A percentile compares a stretch with the other conserved stretches of the same genome.
Evolutionary conservation across 2,329 filamentous ascomycete genomes (phyloP).

Genomic region (Aureobasidium sp.): DNA sequence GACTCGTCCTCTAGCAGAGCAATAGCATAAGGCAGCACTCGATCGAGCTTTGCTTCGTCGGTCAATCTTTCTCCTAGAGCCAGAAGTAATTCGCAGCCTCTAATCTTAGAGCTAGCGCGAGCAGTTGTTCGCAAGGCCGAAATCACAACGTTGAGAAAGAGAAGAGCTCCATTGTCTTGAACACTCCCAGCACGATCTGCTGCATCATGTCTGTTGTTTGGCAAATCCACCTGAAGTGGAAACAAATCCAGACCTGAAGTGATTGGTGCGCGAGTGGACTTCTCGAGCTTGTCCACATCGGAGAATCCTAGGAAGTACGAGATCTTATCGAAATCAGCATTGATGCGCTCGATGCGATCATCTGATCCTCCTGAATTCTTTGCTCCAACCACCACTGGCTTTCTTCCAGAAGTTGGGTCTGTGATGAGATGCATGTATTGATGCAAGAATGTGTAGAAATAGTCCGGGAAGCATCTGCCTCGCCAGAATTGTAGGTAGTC

Average conservation of each 20-base stretch:
- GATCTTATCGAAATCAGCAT: conserved; percentile 94
- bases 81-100: conserved; percentile 82
- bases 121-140: conserved; percentile 85
- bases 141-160: conserved; percentile 83
- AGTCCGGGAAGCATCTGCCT: conserved; percentile 83
- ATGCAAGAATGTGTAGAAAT: conserved; percentile 96
- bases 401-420: conserved; percentile 73
- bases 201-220: conserved; percentile 65
- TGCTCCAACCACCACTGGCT: conserved; percentile 56
- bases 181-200: conserved; percentile 44
- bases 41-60: conserved; percentile 91
- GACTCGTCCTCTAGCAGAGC: conserved; percentile 71
- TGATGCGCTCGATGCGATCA: conserved; percentile 87
- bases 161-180: conserved; percentile 79
- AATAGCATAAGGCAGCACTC: conserved; percentile 84
- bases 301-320: conserved; percentile 70
- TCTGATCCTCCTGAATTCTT: conserved; percentile 80
- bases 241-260: conserved; percentile 55
- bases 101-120: conserved; percentile 74
- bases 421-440: conserved; percentile 97
- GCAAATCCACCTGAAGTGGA: conserved; percentile 76
- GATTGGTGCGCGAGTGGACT: conserved; percentile 17
- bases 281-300: conserved; percentile 16
- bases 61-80: conserved; percentile 87
- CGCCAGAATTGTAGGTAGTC: conserved; percentile 92